Evolutionary conservation across 257 asterid genomes (phyloP).

Genomic region (Linderniella brevidens): DNA sequence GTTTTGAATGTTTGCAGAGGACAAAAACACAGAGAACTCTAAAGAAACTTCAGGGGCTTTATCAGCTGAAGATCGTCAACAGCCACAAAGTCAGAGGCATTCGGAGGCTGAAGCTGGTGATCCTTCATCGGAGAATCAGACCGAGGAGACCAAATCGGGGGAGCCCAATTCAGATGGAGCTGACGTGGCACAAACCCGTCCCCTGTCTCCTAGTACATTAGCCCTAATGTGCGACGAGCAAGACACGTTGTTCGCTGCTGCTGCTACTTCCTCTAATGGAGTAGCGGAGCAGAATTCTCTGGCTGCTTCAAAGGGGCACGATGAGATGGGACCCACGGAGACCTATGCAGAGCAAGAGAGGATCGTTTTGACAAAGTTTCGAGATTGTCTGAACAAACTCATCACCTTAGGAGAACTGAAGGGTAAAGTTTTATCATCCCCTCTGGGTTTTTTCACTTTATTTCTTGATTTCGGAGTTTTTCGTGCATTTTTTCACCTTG

Average conservation of each 20-base stretch:
- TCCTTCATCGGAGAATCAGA: constrained; percentile 22
- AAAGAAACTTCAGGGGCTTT: constrained; percentile 28
- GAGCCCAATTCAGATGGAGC: constrained; percentile 47
- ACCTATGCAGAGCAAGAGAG: constrained; percentile 77
- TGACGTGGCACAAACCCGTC: constrained; percentile 50
- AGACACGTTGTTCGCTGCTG: constrained; percentile 50
- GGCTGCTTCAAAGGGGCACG: constrained; percentile 27
- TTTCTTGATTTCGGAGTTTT: too few species aligned
- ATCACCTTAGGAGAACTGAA: constrained; percentile 79
- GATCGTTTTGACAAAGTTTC: constrained; percentile 64
- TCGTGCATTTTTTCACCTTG: too few species aligned
- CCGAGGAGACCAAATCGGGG: constrained; percentile 25
- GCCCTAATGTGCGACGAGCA: constrained; percentile 96
- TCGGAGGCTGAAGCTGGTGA: constrained; percentile 18
- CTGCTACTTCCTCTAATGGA: constrained; percentile 36
- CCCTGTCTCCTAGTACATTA: constrained; percentile 89
- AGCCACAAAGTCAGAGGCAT: constrained; percentile 28
- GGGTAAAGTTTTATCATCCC: constrained; percentile 37
- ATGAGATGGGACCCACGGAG: constrained; percentile 42
- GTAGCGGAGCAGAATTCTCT: constrained; percentile 20
- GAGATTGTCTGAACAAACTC: constrained; percentile 87
- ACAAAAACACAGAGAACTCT: constrained; percentile 31
- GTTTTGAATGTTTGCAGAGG: constrained; percentile 21
- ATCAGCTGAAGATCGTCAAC: constrained; percentile 33
- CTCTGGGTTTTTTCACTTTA: constrained; percentile 7